Base-by-base conservation (phyloP, 257 asterid genomes). In the Anisodus tanguticus region DNA sequence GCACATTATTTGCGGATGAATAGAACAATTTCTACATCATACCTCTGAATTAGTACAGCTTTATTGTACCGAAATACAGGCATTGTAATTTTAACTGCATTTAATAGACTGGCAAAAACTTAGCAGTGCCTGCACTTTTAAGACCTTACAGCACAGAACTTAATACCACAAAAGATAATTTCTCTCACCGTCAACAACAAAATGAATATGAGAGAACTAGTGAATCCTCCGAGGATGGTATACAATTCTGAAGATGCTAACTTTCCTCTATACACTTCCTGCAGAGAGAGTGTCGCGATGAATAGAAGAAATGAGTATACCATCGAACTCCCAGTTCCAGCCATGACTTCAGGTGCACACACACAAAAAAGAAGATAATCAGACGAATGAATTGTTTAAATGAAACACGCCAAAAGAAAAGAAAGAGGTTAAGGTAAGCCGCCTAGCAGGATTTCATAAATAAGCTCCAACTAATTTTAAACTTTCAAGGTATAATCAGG, bases 141-240 rank as follows among this genome's bases (percentile, higher is more conserved):
- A 74, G 41, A 74, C 12, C 59, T 74, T 49, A 49, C 54, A 17
- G 11, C 62, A 49, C 62, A 51, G n/a, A 43, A 72, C 62, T 49
- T 74, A 13, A 6, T 49, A 49, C 10, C 57, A 22, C 22, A 26
- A 74, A 51, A 26, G 41, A 49, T 41, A 17, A 51, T 12, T 64
- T 85, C n/a, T 68, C 91, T 86, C 85, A 95, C 99, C 82, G 98
- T 92, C 82, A 91, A 90, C 86, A 94, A 86, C 84, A 87, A 71
- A 71, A 95, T 93, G 89, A 95, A 95, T 83, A 95, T 81, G 87
- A 95, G 86, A 43, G 99, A 93, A 85, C 99, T 94, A 70, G 93
- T 91, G 86, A 95, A 93, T 31, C 99, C 99, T 86, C 99, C 99
- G 79, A 94, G 92, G 89, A 95, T 94, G 10, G 99, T 95, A 85